These are phyloP conservation scores for Thalia dealbata DNA, from an alignment of 176 grass and related monocot species.

Conservation along the genomic window DNA sequence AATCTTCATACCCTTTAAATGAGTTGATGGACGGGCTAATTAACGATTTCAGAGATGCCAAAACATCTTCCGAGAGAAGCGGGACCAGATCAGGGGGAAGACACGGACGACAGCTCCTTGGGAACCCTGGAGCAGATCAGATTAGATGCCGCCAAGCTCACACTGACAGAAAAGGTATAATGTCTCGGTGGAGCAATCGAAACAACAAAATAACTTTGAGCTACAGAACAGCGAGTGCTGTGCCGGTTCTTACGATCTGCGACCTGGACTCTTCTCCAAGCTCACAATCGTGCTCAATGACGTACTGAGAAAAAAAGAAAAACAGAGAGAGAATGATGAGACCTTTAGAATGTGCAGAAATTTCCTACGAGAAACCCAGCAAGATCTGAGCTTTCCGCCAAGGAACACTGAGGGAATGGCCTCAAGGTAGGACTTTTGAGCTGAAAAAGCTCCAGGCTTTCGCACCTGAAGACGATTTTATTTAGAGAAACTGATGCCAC, in stretches of 20 bases:
- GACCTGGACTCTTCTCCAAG: neutral
- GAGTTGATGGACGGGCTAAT: neutral
- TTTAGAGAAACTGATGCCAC: neutral
- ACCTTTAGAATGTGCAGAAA: neutral
- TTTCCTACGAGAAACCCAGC: neutral
- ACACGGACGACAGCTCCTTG: neutral
- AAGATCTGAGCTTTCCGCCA: conserved; percentile 1
- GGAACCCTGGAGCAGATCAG: neutral
- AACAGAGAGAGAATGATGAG: neutral
- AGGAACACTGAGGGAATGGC: neutral
- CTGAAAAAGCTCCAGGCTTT: neutral
- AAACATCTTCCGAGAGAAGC: neutral
- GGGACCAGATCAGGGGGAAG: conserved; percentile 1
- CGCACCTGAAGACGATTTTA: neutral
- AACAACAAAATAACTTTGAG: neutral
- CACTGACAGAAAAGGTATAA: neutral
- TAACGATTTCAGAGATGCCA: conserved; percentile 3
- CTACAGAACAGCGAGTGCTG: neutral
- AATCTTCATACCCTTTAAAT: neutral
- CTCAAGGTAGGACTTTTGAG: neutral
- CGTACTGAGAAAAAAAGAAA: neutral
- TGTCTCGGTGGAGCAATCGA: conserved; percentile 1
- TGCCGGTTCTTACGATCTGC: neutral
- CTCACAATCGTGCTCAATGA: neutral
- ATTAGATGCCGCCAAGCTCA: conserved; percentile 1